Percentiles rank a stretch among this genome's conserved stretches.
These are phyloP conservation scores for Naematelia encephala DNA, from an alignment of 768 basidiomycete species.

Conservation along the genomic window DNA sequence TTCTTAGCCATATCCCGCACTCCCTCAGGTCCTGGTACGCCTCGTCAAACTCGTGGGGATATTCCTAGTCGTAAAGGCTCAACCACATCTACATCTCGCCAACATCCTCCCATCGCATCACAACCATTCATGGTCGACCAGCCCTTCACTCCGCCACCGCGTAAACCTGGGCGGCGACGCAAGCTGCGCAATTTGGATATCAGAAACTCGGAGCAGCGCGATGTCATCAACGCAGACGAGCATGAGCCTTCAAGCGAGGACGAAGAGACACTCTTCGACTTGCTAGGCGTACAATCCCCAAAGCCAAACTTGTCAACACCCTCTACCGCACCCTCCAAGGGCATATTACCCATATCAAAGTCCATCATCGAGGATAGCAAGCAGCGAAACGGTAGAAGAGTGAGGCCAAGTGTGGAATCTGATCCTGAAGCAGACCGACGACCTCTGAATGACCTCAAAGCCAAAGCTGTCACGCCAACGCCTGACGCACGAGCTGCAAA, in stretches of 20 bases:
- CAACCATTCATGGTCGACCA: background rate
- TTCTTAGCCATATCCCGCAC: background rate
- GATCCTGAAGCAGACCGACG: background rate
- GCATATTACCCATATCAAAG: constrained; percentile 5
- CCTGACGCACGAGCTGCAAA: background rate
- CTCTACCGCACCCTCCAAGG: background rate
- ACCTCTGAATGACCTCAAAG: background rate
- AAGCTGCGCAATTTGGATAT: background rate
- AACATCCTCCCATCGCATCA: background rate
- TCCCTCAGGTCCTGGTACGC: background rate
- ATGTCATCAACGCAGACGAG: background rate
- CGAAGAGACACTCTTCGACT: background rate
- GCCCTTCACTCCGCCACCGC: background rate
- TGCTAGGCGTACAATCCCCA: constrained; percentile 6
- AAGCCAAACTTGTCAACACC: background rate
- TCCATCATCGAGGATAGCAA: constrained; percentile 7
- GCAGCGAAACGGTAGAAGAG: background rate
- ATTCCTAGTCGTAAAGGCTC: background rate
- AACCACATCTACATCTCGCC: background rate
- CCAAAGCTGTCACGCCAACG: background rate
- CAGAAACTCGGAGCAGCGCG: background rate
- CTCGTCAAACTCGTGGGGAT: background rate
- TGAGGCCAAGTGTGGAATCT: background rate
- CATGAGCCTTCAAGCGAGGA: background rate
- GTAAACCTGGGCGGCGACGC: background rate